Evolutionary conservation across 176 grass and related monocot genomes (phyloP), one percentile per base, ranked within the genome.

Genomic region (Otatea glauca): DNA sequence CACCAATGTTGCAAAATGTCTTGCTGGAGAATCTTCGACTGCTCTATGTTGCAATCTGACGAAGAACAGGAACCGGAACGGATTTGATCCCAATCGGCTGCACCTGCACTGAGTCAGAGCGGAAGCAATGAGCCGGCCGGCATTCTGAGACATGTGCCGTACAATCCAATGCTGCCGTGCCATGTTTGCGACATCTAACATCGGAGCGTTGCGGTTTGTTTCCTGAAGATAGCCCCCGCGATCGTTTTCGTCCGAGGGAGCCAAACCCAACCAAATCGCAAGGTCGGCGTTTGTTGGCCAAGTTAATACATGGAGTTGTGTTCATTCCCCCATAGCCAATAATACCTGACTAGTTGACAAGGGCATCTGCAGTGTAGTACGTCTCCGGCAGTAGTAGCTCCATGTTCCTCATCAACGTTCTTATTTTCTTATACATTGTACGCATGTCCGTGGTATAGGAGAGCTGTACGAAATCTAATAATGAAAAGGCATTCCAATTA

Each of bases 291-390:
- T 80, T 35, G 85, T 24, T 45, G 69, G 68, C 37, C 37, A 14
- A 65, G 67, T 67, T 15, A 81, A 73, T 73, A 21, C 56, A 5
- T 14, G 67, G 14, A 55, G 6, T 58, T 5, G n/a, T 25, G 72
- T 56, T 76, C 75, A 77, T 61, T 12, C 64, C 38, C 38, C 41
- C 21, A 8, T 4, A 12, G 71, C 34, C 68, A 86, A 45, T 66
- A n/a, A 43, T 56, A 45, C 35, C 9, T 64, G 76, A 9, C 58
- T 13, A 9, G 4, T 72, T 72, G 66, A 80, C 44, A 72, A 14
- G 49, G 4, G 21, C 65, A 50, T 8, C 41, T 62, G 72, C 63
- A 68, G 38, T 42, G 10, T 12, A 11, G n/a, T 55, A 20, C 53
- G 18, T 18, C 18, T 41, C 9, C 70, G 23, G 15, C 43, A 27